phyloP scores from a whole-genome alignment of 805 yeast genomes.

The Maudiozyma saulgeensis region DNA sequence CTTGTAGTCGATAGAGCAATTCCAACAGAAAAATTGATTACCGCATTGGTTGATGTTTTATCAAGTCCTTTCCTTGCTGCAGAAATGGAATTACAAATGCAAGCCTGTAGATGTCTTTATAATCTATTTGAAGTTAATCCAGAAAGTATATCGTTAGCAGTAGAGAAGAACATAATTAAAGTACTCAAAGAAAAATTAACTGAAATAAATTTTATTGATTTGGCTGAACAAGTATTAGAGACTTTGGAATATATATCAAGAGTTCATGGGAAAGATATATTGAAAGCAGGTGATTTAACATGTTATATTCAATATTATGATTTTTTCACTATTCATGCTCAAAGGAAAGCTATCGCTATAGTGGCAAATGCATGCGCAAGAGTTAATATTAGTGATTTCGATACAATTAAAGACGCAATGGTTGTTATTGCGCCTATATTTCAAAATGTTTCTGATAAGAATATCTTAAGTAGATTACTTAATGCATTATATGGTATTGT shows the following conservation, averaged over 20 bases:
- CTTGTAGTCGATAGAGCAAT: constrained; percentile 52
- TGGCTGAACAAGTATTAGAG: constrained; percentile 85
- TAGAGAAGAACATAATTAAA: constrained; percentile 55
- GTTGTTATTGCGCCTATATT: constrained; percentile 48
- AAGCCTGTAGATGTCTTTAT: constrained; percentile 75
- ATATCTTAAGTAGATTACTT: constrained; percentile 14
- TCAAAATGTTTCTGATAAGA: constrained; percentile 42
- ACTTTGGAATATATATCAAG: constrained; percentile 60
- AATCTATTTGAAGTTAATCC: constrained; percentile 69
- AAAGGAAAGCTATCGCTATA: constrained; percentile 65
- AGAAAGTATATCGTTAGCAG: constrained; percentile 52
- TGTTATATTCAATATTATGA: constrained; percentile 69
- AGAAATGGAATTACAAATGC: constrained; percentile 70
- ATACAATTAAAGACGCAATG: constrained; percentile 45
- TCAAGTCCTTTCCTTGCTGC: constrained; percentile 47
- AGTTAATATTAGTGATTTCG: constrained; percentile 35
- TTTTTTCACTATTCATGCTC: constrained; percentile 83
- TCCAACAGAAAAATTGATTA: constrained; percentile 49
- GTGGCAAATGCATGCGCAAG: constrained; percentile 59
- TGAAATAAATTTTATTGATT: constrained; percentile 76
- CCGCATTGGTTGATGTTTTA: constrained; percentile 47
- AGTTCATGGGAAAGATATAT: constrained; percentile 40
- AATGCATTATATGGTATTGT: constrained; percentile 21
- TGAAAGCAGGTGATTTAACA: constrained; percentile 49
- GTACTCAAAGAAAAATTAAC: constrained; percentile 54